Base-by-base conservation (phyloP, 2,329 filamentous ascomycete species). In the Venturia nashicola region DNA sequence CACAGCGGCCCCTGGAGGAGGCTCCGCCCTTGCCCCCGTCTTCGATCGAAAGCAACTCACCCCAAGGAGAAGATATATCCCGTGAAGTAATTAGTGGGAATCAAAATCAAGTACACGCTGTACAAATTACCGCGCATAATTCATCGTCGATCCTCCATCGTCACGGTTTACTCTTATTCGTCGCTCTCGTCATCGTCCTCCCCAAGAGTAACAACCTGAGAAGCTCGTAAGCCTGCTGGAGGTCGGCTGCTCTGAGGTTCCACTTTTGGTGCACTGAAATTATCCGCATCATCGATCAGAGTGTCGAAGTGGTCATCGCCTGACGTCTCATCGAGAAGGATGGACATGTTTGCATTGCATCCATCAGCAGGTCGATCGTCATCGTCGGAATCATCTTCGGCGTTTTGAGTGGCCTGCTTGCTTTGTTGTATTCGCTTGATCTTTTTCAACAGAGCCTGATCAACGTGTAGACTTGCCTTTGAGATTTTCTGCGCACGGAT, bases 391-490 rank as follows among this genome's bases (percentile, higher is more conserved):
- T 70, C 69, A 2, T 66, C 70, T 9, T 63, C 62, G n/a, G 62
- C 42, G 51, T 66, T 67, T 39, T 68, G 68, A 11, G 65, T 63
- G 36, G 59, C 59, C 20, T 27, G 23, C 57, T 72, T 70, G 14
- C 67, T 68, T 44, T 68, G 63, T 65, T 74, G 72, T 65, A 76
- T 70, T 40, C 75, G 73, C 32, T 68, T 69, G 60, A 76, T 74
- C 64, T 72, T 75, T n/a, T 73, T 70, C 32, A 72, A 66, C 54
- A 76, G 66, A n/a, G 74, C 66, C 8, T 67, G 62, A 57, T 76
- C 72, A 8, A 65, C 61, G n/a, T 66, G 65, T 2, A 76, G 67
- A 51, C 75, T 72, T 11, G 67, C 46, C 2, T 59, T 61, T 16
- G 70, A 71, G 16, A 76, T 68, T 65, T 71, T 70, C 73, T 76